phyloP scores from a whole-genome alignment of 495 filamentous ascomycete species.

The Aspergillus diversus region DNA sequence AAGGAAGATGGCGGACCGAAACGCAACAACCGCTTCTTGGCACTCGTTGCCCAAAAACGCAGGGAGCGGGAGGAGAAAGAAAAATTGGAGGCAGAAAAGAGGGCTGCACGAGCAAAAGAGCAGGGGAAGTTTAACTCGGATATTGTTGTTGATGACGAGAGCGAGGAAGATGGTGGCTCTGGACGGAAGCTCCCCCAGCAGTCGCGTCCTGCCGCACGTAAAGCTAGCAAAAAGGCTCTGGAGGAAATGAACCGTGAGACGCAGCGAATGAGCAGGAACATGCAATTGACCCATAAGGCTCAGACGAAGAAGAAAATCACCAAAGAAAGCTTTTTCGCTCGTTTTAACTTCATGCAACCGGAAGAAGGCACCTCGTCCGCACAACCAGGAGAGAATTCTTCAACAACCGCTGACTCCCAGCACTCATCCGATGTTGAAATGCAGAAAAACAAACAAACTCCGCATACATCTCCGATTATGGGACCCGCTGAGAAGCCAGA shows the following conservation, averaged over 20 bases:
- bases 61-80: constrained; percentile 69
- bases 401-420: constrained; percentile 46
- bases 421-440: constrained; percentile 55
- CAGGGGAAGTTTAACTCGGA: constrained; percentile 43
- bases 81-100: constrained; percentile 58
- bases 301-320: constrained; percentile 91
- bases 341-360: constrained; percentile 71
- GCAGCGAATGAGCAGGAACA: constrained; percentile 83
- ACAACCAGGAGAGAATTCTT: constrained; percentile 36
- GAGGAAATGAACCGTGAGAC: constrained; percentile 94
- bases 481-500: constrained; percentile 32
- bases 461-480: constrained; percentile 52
- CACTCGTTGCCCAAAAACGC: constrained; percentile 71
- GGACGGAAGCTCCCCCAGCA: constrained; percentile 65
- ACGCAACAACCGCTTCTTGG: constrained; percentile 63
- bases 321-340: constrained; percentile 80
- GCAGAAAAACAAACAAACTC: constrained; percentile 46
- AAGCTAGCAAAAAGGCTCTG: constrained; percentile 94
- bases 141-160: constrained; percentile 38
- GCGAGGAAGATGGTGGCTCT: constrained; percentile 59
- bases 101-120: constrained; percentile 43
- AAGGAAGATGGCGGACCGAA: constrained; percentile 52
- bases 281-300: constrained; percentile 89
- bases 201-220: constrained; percentile 67
- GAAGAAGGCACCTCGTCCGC: constrained; percentile 26